These are phyloP conservation scores for Candida tunisiensis DNA, from an alignment of 1,139 yeast genomes.

Conservation along the genomic window DNA sequence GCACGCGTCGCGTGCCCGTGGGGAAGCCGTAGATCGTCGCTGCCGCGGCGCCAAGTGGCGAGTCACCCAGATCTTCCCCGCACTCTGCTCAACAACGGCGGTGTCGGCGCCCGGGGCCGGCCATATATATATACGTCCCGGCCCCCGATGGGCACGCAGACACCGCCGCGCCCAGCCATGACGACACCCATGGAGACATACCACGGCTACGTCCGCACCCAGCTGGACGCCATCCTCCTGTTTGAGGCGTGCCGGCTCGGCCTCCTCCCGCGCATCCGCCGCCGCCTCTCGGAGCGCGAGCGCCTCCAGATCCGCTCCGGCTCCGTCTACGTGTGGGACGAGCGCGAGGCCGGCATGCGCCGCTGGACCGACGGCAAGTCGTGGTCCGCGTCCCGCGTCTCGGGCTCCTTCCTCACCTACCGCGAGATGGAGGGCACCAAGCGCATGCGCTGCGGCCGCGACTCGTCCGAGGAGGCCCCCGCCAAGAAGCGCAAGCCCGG, in stretches of 20 bases:
- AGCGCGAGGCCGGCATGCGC: slow-evolving; percentile 51
- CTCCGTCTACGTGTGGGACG: slow-evolving; percentile 58
- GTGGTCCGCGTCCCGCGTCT: slow-evolving; percentile 59
- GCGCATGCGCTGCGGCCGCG: no score
- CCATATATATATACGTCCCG: no score
- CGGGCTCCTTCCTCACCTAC: slow-evolving; percentile 47
- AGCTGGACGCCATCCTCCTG: slow-evolving; percentile 45
- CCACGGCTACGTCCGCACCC: slow-evolving; percentile 37
- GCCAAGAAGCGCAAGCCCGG: background rate
- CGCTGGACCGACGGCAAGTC: slow-evolving; percentile 62
- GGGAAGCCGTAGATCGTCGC: no score
- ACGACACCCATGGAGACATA: slow-evolving; percentile 36
- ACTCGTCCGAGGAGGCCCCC: no score
- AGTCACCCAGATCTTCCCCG: no score
- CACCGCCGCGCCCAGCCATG: no score
- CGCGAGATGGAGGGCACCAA: slow-evolving; percentile 33
- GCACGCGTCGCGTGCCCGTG: no score
- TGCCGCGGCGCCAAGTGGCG: no score
- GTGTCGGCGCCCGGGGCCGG: no score
- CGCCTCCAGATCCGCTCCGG: slow-evolving; percentile 36
- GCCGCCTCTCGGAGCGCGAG: slow-evolving; percentile 43
- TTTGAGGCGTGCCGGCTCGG: slow-evolving; percentile 48
- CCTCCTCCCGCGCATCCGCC: slow-evolving; percentile 37
- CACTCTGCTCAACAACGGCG: no score
- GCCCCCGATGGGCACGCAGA: no score